Percentiles rank a stretch among this genome's conserved stretches.
These are phyloP conservation scores for Acanthamoeba sp. DNA, from an alignment of 208 protist genomes.

Conservation along the genomic window DNA sequence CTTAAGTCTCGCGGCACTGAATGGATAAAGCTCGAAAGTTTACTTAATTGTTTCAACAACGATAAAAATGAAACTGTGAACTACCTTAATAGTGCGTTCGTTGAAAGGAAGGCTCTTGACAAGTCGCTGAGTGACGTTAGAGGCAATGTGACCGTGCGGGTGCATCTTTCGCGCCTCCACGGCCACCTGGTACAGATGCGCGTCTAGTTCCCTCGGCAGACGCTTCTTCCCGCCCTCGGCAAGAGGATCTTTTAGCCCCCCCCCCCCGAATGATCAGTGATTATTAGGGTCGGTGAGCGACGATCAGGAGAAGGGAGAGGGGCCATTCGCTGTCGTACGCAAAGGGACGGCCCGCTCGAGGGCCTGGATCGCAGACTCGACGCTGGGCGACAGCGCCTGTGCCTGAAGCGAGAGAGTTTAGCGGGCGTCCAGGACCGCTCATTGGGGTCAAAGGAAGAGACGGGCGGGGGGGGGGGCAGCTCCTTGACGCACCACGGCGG, in stretches of 20 bases:
- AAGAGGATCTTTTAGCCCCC: constrained; percentile 21
- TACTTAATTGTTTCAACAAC: too few relatives aligned
- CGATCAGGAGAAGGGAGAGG: neutral
- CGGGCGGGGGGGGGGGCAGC: neutral
- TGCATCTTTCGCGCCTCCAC: constrained; percentile 17
- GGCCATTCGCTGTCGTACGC: neutral
- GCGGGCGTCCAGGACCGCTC: too few relatives aligned
- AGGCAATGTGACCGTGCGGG: neutral
- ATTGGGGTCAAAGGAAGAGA: neutral
- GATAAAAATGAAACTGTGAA: neutral
- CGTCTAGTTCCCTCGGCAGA: constrained; percentile 3
- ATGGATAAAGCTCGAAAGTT: too few relatives aligned
- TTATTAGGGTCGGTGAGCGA: too few relatives aligned
- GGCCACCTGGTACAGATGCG: neutral
- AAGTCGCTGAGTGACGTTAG: neutral
- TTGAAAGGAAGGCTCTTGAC: constrained; percentile 6
- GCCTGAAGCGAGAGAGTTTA: neutral
- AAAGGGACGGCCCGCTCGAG: neutral
- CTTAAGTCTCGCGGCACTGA: too few relatives aligned
- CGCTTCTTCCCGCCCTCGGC: neutral
- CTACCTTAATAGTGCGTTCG: constrained; percentile 47
- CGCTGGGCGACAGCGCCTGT: neutral
- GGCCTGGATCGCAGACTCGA: neutral
- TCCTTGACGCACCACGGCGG: neutral
- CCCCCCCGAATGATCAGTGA: too few relatives aligned